Base-by-base conservation (phyloP, 169 alveolate genomes). In the Cryptosporidium ubiquitum region DNA sequence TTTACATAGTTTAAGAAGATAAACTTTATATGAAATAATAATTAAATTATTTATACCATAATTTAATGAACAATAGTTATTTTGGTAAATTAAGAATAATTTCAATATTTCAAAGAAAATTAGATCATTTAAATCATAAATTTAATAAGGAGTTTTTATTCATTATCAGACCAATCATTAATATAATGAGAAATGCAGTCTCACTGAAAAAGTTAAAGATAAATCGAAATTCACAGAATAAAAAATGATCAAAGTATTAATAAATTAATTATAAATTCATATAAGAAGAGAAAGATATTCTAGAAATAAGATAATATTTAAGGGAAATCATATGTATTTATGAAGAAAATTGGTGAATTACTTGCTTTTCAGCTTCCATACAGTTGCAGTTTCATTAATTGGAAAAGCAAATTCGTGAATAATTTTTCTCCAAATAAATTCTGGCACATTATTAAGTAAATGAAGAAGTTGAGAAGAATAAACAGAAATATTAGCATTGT, bases 351-450 rank as follows among this genome's bases (percentile, higher is more conserved):
- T 14, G 16, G 16, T 14, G 66, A 40, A 16, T 40, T 61, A 64
- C 42, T 47, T 79, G 37, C 89, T 49, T 16, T 79, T 79, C 6
- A 79, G 49, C 40, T 58, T 61, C 89, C 89, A 79, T n/a, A 79
- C 89, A 61, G 89, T 79, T 64, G 89, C 73, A 39, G 89, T 79
- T 42, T 58, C 75, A 61, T 79, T 79, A 14, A 79, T 64, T 60
- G 89, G 89, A 79, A 79, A 79, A 4, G 89, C 79, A 42, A 79
- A 79, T 26, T 79, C 89, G 39, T 79, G 89, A 42, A 79, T 61
- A 37, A 79, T 61, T 29, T 40, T 79, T 58, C 89, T 79, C 89
- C 89, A 79, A 42, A 61, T 79, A 33, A 79, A 64, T 61, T 79
- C 89, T 16, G 89, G 89, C 9, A 79, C 75, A 33, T 79, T 79